Evolutionary conservation across 1,284 basidiomycete species (phyloP).

Genomic region (Leccinum pachyderme): DNA sequence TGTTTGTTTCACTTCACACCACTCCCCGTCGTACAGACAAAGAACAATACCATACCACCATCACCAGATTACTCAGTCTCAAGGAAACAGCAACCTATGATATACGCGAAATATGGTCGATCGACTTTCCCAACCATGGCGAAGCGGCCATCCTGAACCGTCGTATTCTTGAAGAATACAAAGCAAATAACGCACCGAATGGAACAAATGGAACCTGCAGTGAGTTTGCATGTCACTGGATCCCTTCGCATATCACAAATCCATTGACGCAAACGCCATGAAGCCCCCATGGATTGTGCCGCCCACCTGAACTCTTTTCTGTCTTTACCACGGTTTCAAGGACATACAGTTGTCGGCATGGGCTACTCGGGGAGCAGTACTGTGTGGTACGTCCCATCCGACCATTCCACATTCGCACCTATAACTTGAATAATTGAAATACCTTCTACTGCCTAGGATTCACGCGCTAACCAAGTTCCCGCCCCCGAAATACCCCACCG

Average conservation of each 20-base stretch:
- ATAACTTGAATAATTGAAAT: not conserved
- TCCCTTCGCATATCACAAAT: too few relatives aligned
- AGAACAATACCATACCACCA: slow-evolving; percentile 50
- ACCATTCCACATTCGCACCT: not conserved
- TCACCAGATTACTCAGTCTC: slow-evolving; percentile 39
- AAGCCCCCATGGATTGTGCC: slow-evolving; percentile 25
- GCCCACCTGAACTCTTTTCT: slow-evolving; percentile 27
- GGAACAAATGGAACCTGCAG: slow-evolving; percentile 19
- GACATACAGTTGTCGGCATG: slow-evolving; percentile 24
- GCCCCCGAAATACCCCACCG: slow-evolving; percentile 10
- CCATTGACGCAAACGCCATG: not conserved
- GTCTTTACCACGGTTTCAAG: slow-evolving; percentile 21
- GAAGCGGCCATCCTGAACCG: slow-evolving; percentile 48
- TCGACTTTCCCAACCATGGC: slow-evolving; percentile 54
- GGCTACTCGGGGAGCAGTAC: slow-evolving; percentile 33
- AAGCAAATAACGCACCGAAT: slow-evolving; percentile 7
- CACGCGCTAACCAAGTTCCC: slow-evolving; percentile 21
- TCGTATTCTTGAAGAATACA: slow-evolving; percentile 34
- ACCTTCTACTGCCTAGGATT: slow-evolving; percentile 13
- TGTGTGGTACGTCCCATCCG: slow-evolving; percentile 17
- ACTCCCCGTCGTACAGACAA: slow-evolving; percentile 39
- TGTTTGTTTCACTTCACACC: not conserved
- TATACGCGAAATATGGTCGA: slow-evolving; percentile 51
- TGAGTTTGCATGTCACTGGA: slow-evolving; percentile 10
- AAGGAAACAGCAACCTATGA: slow-evolving; percentile 26